Conservation (phyloP, 352 stramenopile species). For the Phytophthora citrophthora region DNA sequence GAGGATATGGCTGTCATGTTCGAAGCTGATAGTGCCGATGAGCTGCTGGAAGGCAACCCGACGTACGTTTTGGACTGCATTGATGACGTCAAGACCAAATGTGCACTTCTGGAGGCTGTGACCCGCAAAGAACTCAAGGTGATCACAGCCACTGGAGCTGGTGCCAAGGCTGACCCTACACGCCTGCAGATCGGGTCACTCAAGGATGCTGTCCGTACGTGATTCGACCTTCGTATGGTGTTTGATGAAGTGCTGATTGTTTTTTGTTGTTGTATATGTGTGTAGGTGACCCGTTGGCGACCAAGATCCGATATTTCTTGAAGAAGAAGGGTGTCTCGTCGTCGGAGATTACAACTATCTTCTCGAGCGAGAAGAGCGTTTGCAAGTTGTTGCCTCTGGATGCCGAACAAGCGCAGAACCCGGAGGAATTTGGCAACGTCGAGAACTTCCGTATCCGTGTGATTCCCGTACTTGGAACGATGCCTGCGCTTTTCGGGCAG, state of each 20-base stretch:
- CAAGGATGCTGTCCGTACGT: constrained; percentile 89
- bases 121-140: constrained; percentile 77
- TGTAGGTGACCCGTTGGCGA: constrained; percentile 93
- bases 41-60: constrained; percentile 85
- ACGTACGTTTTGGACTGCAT: constrained; percentile 99
- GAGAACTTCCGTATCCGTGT: constrained; percentile 97
- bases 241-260: constrained; percentile 6
- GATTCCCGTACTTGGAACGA: constrained; percentile 94
- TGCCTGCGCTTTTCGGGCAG: constrained; percentile 98
- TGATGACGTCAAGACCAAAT: constrained; percentile 99
- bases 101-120: constrained; percentile 93
- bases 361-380: constrained; percentile 97
- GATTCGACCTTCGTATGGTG: constrained; percentile 1
- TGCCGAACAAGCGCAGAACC: constrained; percentile 88
- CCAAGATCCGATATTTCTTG: constrained; percentile 95
- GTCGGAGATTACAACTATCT: constrained; percentile 87
- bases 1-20: constrained; percentile 94
- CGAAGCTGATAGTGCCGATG: constrained; percentile 67
- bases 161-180: constrained; percentile 97
- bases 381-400: constrained; percentile 96
- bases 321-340: constrained; percentile 82
- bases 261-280: constrained; percentile 7
- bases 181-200: constrained; percentile 97
- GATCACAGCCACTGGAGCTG: constrained; percentile 92
- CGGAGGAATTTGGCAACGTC: constrained; percentile 95